phyloP scores from a whole-genome alignment of 495 filamentous ascomycete species.

The Apodospora peruviana region DNA sequence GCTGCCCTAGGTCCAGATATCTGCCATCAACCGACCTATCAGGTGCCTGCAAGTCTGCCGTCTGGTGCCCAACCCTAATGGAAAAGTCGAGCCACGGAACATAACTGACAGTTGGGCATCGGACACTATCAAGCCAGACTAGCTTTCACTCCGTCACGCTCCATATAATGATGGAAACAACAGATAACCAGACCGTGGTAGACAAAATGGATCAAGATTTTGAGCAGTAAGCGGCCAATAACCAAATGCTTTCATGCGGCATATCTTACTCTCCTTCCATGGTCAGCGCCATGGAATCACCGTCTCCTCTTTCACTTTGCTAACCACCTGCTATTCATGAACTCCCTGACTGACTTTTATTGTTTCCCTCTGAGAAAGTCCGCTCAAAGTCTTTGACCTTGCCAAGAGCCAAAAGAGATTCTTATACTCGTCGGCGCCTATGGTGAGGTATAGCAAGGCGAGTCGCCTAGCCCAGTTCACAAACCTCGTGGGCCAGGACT shows the following conservation, averaged over 20 bases:
- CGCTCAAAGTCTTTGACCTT: constrained; percentile 53
- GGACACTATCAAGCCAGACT: too few species aligned
- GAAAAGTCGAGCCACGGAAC: too few species aligned
- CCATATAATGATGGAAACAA: too few species aligned
- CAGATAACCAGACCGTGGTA: too few species aligned
- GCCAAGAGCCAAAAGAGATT: constrained; percentile 46
- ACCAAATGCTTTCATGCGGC: neutral
- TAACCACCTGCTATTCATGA: too few species aligned
- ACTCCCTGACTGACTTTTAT: neutral
- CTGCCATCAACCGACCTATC: too few species aligned
- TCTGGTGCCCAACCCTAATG: too few species aligned
- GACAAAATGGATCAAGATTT: constrained; percentile 6
- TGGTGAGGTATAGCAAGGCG: constrained; percentile 61
- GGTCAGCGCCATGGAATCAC: neutral
- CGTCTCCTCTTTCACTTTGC: too few species aligned
- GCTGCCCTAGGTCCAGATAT: too few species aligned
- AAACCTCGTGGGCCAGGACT: neutral
- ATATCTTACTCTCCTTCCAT: neutral
- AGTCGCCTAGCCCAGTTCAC: neutral
- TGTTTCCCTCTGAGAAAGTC: constrained; percentile 28
- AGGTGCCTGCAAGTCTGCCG: too few species aligned
- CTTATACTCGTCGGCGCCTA: constrained; percentile 57
- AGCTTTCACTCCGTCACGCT: too few species aligned
- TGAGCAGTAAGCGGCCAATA: constrained; percentile 21
- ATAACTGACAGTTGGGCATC: too few species aligned